Evolutionary conservation across 257 asterid genomes (phyloP).

Genomic region (Solanum ossicruentum): DNA sequence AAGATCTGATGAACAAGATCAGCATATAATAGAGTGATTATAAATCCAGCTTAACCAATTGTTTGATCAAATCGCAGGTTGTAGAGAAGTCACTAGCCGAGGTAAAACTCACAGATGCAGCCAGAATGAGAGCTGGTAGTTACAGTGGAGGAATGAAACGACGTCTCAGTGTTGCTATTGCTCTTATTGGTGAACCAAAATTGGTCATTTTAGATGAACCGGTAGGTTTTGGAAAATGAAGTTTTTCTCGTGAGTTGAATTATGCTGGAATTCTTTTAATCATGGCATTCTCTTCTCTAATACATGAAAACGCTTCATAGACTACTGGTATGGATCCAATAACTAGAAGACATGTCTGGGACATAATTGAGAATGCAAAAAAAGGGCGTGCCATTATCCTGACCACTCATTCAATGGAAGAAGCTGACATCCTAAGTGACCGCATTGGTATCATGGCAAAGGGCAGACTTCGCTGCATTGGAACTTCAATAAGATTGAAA

Average conservation of each 20-base stretch:
- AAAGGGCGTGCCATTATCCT: conserved; percentile 82
- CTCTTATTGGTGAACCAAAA: conserved; percentile 86
- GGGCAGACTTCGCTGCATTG: conserved; percentile 95
- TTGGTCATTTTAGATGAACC: conserved; percentile 83
- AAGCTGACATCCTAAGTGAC: conserved; percentile 87
- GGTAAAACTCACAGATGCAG: conserved; percentile 75
- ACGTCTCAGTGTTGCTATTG: conserved; percentile 89
- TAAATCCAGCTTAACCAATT: not conserved
- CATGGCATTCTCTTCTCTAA: not conserved
- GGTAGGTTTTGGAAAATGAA: conserved; percentile 25
- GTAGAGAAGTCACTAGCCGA: conserved; percentile 53
- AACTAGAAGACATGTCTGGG: conserved; percentile 93
- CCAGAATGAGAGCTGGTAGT: conserved; percentile 68
- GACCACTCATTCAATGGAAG: conserved; percentile 98
- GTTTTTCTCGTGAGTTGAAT: not conserved
- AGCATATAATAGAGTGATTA: not conserved
- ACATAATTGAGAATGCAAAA: conserved; percentile 77
- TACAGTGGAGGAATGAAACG: conserved; percentile 96
- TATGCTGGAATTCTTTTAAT: not conserved
- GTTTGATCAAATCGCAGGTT: conserved; percentile 27
- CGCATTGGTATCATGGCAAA: conserved; percentile 95
- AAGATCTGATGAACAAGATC: not conserved
- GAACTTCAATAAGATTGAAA: conserved; percentile 88
- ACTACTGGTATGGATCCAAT: conserved; percentile 98
- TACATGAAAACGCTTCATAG: conserved; percentile 19